Evolutionary conservation across 345 rosid genomes (phyloP).

Genomic region (Turritis glabra): DNA sequence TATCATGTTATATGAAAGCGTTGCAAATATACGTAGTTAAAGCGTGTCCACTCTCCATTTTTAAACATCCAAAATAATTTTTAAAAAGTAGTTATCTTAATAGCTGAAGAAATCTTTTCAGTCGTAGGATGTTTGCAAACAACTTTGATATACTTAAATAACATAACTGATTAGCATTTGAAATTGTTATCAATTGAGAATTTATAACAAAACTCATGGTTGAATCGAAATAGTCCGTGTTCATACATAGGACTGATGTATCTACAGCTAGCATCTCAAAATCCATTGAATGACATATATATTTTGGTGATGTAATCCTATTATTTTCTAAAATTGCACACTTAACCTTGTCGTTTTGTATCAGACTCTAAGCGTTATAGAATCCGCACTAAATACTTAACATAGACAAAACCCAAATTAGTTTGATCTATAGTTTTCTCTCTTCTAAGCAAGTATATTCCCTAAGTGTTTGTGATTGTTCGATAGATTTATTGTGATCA

Average conservation of each 20-base stretch:
- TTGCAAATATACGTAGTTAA: too few relatives aligned
- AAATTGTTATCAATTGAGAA: too few relatives aligned
- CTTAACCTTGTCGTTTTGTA: not conserved
- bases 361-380: not conserved
- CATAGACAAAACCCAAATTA: not conserved
- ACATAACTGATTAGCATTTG: not conserved
- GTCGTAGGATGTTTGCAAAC: too few relatives aligned
- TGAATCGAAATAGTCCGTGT: too few relatives aligned
- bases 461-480: conserved; percentile 19
- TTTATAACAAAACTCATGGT: too few relatives aligned
- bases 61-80: too few relatives aligned
- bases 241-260: not conserved
- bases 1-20: not conserved
- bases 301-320: not conserved
- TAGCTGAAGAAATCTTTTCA: too few relatives aligned
- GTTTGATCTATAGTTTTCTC: conserved; percentile 4
- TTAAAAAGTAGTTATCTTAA: too few relatives aligned
- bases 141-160: not conserved
- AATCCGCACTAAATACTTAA: not conserved
- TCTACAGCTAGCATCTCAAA: not conserved
- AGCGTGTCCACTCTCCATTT: too few relatives aligned
- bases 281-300: not conserved
- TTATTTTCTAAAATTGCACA: not conserved
- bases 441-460: conserved; percentile 2
- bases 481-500: conserved; percentile 5